A percentile compares a stretch with the other conserved stretches of the same genome.
phyloP scores from a whole-genome alignment of 225 moss, liverwort and hornwort genomes.

The Climacium dendroides region DNA sequence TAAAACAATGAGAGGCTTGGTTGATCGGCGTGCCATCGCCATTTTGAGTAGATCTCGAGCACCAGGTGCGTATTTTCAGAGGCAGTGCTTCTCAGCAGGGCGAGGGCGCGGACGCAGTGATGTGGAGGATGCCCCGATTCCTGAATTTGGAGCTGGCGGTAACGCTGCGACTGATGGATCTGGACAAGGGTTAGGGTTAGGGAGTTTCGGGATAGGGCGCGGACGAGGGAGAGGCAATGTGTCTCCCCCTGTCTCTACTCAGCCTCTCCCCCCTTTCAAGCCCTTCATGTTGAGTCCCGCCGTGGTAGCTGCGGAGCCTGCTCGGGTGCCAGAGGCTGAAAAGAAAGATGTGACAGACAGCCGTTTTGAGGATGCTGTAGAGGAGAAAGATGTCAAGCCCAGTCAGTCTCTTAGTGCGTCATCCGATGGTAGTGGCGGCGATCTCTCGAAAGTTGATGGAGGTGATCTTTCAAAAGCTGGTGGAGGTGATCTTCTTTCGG shows the following conservation, averaged over 20 bases:
- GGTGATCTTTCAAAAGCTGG: background rate
- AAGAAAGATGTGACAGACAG: background rate
- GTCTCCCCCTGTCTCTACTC: background rate
- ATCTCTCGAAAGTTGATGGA: background rate
- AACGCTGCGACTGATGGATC: background rate
- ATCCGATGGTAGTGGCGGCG: background rate
- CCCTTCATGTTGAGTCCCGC: constrained; percentile 15
- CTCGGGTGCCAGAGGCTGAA: background rate
- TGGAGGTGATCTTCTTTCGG: background rate
- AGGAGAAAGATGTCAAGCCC: constrained; percentile 1
- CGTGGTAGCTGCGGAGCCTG: background rate
- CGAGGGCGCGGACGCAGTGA: constrained; percentile 32
- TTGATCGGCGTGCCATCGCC: constrained; percentile 39
- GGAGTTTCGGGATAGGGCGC: constrained; percentile 9
- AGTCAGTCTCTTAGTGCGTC: background rate
- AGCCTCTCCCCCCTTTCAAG: constrained; percentile 13
- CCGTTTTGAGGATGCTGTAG: constrained; percentile 39
- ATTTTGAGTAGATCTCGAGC: constrained; percentile 23
- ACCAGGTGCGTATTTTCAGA: constrained; percentile 10
- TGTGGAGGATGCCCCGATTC: constrained; percentile 3
- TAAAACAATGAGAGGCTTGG: constrained; percentile 21
- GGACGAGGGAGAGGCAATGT: constrained; percentile 34
- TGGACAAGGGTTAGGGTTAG: constrained; percentile 17
- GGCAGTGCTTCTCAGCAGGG: constrained; percentile 36
- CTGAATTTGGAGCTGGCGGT: background rate